Base-by-base conservation (phyloP, 1,284 basidiomycete species). In the Ceraceosorus guamensis region DNA sequence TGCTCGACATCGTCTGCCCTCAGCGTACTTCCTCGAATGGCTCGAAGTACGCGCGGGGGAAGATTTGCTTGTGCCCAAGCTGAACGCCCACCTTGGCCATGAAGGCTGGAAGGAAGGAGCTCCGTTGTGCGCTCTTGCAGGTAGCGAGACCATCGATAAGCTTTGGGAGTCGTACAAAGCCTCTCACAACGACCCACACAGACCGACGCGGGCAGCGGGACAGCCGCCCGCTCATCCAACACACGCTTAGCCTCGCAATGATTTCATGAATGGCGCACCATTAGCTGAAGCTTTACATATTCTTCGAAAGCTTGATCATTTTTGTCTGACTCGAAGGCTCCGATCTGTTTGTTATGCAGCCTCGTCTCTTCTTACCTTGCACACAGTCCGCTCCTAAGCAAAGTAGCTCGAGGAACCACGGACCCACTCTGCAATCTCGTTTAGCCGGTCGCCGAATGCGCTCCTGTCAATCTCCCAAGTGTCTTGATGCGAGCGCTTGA, bases 391-490 rank as follows among this genome's bases (percentile, higher is more conserved):
- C n/a, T n/a, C n/a, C 52, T 59, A 75, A 14, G 67, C 73, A 57
- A 72, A 75, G 57, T 75, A 75, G 48, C 73, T 71, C 18, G 61
- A 64, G 32, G 71, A 57, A 7, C 73, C 73, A n/a, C 70, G 53
- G 0, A 67, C 70, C 50, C 71, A 75, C 41, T 73, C 71, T 32
- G 68, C 62, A 11, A 75, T 63, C 49, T 75, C 73, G 16, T 62
- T 52, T 4, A 75, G 53, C 13, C 68, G 66, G 4, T 73, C 91
- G 75, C 88, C 84, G 77, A 98, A 97, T 59, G 83, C 83, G 61
- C 85, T 82, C 76, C 92, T 87, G 77, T 97, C 92, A 68, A 88
- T 88, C 64, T 88, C 85, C 89, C 89, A 91, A 51, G 87, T 91
- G 75, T 91, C 89, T 55, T 57, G 58, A 60, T 74, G 71, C 2